Conservation (phyloP, 495 filamentous ascomycete genomes). For the Penicillium cinerascens region DNA sequence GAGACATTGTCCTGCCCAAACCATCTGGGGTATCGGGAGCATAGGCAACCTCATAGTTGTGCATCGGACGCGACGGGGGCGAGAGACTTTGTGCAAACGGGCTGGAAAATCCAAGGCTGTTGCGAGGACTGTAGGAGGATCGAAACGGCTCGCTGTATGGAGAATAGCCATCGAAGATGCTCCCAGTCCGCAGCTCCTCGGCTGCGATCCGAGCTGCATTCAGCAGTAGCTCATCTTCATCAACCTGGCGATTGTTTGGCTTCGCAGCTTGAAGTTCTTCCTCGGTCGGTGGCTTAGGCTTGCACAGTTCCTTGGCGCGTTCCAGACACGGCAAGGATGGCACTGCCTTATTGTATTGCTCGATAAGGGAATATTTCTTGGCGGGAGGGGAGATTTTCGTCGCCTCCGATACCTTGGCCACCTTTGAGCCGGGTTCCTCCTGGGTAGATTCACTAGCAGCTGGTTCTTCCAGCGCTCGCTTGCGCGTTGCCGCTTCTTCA, state of each 20-base stretch:
- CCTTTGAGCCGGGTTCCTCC: slow-evolving; percentile 20
- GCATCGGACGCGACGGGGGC: slow-evolving; percentile 24
- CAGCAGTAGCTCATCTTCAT: slow-evolving; percentile 43
- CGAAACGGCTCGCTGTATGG: slow-evolving; percentile 11
- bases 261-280: slow-evolving; percentile 17
- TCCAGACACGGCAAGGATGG: slow-evolving; percentile 42
- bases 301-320: slow-evolving; percentile 25
- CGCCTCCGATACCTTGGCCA: slow-evolving; percentile 21
- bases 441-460: slow-evolving; percentile 6
- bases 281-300: slow-evolving; percentile 19
- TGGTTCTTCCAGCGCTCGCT: slow-evolving; percentile 23
- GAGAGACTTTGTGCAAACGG: slow-evolving; percentile 29
- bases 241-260: slow-evolving; percentile 26
- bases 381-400: slow-evolving; percentile 3
- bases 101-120: slow-evolving; percentile 22
- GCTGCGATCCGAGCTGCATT: slow-evolving; percentile 43
- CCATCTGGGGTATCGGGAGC: slow-evolving; percentile 38
- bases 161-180: neutral
- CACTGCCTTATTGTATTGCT: slow-evolving; percentile 31
- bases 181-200: slow-evolving; percentile 36
- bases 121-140: slow-evolving; percentile 27
- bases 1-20: slow-evolving; percentile 38
- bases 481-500: slow-evolving; percentile 14
- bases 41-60: slow-evolving; percentile 38
- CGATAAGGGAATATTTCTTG: slow-evolving; percentile 31